These are phyloP conservation scores for Xylariaceae sp. DNA, from an alignment of 2,329 filamentous ascomycete species.

Conservation along the genomic window DNA sequence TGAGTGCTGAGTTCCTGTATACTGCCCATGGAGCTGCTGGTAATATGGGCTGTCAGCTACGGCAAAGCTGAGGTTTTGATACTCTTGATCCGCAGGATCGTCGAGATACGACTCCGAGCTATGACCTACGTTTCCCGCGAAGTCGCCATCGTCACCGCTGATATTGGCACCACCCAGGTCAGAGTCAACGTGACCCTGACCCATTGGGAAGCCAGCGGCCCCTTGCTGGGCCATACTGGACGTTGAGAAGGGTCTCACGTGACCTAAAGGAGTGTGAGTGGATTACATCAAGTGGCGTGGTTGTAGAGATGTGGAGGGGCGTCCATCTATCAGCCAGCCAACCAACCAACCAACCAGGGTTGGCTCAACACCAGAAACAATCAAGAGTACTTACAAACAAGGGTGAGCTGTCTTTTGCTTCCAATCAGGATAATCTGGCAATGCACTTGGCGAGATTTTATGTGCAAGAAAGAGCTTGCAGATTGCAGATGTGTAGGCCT, in stretches of 20 bases:
- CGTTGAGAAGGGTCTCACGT: slow-evolving; percentile 12
- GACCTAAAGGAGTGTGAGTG: slow-evolving; percentile 17
- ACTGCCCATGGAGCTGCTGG: slow-evolving; percentile 12
- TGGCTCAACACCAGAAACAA: background rate
- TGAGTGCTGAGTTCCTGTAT: slow-evolving; percentile 10
- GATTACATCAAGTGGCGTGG: slow-evolving; percentile 2
- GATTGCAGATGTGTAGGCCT: background rate
- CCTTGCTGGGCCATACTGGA: slow-evolving; percentile 19
- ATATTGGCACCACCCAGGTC: slow-evolving; percentile 3
- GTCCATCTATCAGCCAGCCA: slow-evolving; percentile 11
- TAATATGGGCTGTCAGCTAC: slow-evolving; percentile 6
- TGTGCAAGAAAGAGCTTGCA: background rate
- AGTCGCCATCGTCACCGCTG: background rate
- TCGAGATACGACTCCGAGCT: slow-evolving; percentile 9
- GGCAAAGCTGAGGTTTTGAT: slow-evolving; percentile 7
- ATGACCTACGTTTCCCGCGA: slow-evolving; percentile 13
- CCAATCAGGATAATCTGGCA: background rate
- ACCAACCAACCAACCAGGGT: background rate
- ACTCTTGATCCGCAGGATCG: slow-evolving; percentile 5
- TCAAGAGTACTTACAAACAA: slow-evolving; percentile 7
- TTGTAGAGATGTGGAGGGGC: background rate
- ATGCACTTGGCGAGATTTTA: background rate
- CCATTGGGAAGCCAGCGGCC: slow-evolving; percentile 14
- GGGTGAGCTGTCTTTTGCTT: background rate
- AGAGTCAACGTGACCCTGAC: slow-evolving; percentile 8